These are phyloP conservation scores for Globisporangium irregulare DNA, from an alignment of 352 stramenopile species.

Conservation along the genomic window DNA sequence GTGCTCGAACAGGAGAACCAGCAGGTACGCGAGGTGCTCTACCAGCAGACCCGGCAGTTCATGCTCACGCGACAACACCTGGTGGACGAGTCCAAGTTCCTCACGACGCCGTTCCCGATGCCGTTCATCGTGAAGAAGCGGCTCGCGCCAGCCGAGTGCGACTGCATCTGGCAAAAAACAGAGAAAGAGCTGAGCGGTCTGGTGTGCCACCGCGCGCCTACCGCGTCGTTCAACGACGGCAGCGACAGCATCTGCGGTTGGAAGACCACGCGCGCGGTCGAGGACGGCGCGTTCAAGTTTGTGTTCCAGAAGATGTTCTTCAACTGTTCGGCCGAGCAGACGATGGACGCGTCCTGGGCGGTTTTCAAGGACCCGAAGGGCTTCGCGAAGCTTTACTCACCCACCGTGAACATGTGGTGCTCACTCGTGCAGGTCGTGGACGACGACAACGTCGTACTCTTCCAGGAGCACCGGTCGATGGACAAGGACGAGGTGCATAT, in stretches of 20 bases:
- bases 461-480: slow-evolving; percentile 21
- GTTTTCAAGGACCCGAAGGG: slow-evolving; percentile 12
- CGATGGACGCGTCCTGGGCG: slow-evolving; percentile 13
- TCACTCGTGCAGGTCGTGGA: slow-evolving; percentile 19
- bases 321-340: not conserved
- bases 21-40: slow-evolving; percentile 8
- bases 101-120: slow-evolving; percentile 10
- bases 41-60: slow-evolving; percentile 16
- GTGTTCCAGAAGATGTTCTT: slow-evolving; percentile 17
- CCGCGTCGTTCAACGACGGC: not conserved
- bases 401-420: slow-evolving; percentile 17
- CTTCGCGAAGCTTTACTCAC: slow-evolving; percentile 19
- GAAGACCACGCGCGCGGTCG: slow-evolving; percentile 13
- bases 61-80: slow-evolving; percentile 12
- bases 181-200: slow-evolving; percentile 13
- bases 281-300: slow-evolving; percentile 21
- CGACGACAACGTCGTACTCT: slow-evolving; percentile 20
- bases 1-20: slow-evolving; percentile 14
- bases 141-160: slow-evolving; percentile 13
- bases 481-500: slow-evolving; percentile 12
- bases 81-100: slow-evolving; percentile 6
- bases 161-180: slow-evolving; percentile 14
- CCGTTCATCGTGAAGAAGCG: slow-evolving; percentile 19
- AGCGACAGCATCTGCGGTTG: slow-evolving; percentile 15
- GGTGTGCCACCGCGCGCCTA: not conserved